Base-by-base conservation (phyloP, 257 asterid species). In the Nicotiana paniculata region DNA sequence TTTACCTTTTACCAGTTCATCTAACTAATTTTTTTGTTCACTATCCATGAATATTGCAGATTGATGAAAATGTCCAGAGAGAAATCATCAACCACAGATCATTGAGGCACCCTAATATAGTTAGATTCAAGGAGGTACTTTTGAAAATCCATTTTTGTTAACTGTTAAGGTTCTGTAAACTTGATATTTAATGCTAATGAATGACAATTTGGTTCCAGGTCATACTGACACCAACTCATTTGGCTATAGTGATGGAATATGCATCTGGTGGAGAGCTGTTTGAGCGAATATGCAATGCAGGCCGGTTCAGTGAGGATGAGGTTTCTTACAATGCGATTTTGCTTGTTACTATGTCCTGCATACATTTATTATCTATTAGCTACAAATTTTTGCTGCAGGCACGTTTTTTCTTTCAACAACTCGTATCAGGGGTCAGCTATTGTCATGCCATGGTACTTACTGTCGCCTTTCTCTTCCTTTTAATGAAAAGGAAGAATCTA, bases 391-490 rank as follows among this genome's bases (percentile, higher is more conserved):
- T 53, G 17, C 57, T 53, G 17, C 70, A 95, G 99, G 99, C 99
- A 24, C 88, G 99, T 79, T 95, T 95, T 82, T 95, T 93, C 90
- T 95, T 95, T 90, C 99, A 95, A 87, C 99, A 95, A 85, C 97
- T 95, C 43, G 91, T 95, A 89, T 95, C 99, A 13, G 99, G 99
- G 76, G 99, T 95, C 85, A 95, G 98, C 91, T 93, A 90, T 85
- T 95, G 98, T 80, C 99, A 95, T 90, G 91, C 93, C 77, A 95
- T 95, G 99, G 99, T 95, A 93, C 83, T 69, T n/a, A 43, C 48
- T 43, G 48, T 18, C 77, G 70, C 18, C 9, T 80, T 13, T 66
- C 51, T 76, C 21, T 17, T 11, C 58, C 67, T 9, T 53, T 51
- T 33, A 30, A 4, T 18, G 16, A 53, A 48, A 57, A 79, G 72